Evolutionary conservation across 1,139 yeast species (phyloP).

Genomic region (Taiozyma sp.): DNA sequence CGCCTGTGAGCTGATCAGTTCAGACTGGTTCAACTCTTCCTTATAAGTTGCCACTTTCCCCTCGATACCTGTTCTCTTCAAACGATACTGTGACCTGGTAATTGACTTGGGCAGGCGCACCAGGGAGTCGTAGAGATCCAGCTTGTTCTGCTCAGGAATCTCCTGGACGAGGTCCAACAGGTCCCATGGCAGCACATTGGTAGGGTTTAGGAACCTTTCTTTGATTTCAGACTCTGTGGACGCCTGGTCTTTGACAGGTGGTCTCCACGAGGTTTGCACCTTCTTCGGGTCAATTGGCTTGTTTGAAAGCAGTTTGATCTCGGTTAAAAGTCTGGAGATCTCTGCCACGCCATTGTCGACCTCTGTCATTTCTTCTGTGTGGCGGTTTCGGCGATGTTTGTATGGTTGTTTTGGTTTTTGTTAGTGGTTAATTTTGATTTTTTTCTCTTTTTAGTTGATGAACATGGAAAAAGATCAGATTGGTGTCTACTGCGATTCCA

Average conservation of each 20-base stretch:
- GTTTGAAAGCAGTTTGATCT: not conserved
- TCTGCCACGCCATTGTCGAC: not conserved
- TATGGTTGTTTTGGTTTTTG: not conserved
- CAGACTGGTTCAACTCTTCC: conserved; percentile 51
- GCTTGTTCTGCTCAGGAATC: conserved; percentile 31
- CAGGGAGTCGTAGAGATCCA: conserved; percentile 33
- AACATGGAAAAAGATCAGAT: not conserved
- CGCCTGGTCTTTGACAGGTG: not conserved
- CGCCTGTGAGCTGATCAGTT: conserved; percentile 50
- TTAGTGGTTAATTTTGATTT: not conserved
- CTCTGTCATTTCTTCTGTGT: not conserved
- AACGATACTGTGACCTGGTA: conserved; percentile 52
- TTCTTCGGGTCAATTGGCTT: not conserved
- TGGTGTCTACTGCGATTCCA: no score
- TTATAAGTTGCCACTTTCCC: conserved; percentile 62
- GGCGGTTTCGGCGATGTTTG: not conserved
- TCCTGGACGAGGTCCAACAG: conserved; percentile 49
- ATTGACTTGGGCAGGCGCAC: conserved; percentile 48
- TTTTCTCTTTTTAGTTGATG: not conserved
- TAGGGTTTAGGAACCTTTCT: conserved; percentile 41
- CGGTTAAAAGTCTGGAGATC: not conserved
- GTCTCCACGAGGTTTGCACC: not conserved
- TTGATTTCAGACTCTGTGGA: conserved; percentile 19
- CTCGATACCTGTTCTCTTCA: conserved; percentile 68
- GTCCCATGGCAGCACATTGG: conserved; percentile 53